Conservation (phyloP, 2,329 filamentous ascomycete genomes). For the Calycina marina region DNA sequence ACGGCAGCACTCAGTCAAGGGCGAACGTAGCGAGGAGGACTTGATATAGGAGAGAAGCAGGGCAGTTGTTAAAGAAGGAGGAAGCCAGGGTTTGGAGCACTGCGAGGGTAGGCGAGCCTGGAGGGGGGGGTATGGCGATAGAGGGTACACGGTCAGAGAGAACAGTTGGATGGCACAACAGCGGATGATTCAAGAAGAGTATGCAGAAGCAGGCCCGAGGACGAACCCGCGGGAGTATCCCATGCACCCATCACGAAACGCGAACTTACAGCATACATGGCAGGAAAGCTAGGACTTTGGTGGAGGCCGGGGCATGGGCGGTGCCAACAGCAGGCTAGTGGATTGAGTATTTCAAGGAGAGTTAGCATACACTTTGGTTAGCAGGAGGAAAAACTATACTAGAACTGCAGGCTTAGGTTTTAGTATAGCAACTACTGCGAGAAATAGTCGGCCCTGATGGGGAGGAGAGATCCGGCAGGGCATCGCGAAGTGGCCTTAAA, state of each 20-base stretch:
- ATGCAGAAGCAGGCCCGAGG: neutral
- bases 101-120: neutral
- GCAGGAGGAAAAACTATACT: neutral
- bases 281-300: neutral
- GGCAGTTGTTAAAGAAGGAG: neutral
- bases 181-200: neutral
- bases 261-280: neutral
- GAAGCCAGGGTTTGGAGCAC: neutral
- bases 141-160: neutral
- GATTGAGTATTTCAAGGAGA: neutral
- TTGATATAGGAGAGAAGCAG: neutral
- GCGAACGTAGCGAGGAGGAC: neutral
- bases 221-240: neutral
- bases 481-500: neutral
- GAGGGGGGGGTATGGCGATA: neutral
- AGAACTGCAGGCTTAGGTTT: neutral
- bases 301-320: neutral
- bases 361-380: neutral
- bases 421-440: neutral
- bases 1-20: neutral
- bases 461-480: neutral
- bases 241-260: neutral
- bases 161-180: neutral
- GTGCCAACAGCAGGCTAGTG: neutral
- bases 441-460: neutral